A percentile compares a stretch with the other conserved stretches of the same genome.
Conservation (phyloP, 306 rosid species). For the Notholithocarpus densiflorus region DNA sequence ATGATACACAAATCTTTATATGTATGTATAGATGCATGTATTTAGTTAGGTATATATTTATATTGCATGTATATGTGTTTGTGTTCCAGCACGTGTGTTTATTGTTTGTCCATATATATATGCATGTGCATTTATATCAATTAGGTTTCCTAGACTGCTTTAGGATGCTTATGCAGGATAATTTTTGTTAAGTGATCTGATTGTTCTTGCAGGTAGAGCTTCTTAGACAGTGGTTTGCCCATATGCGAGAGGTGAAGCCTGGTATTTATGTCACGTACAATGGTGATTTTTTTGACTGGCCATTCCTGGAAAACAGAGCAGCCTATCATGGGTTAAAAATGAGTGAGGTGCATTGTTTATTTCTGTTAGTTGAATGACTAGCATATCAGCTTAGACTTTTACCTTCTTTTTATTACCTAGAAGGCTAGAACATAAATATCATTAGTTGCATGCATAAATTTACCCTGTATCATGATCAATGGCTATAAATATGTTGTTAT, state of each 20-base stretch:
- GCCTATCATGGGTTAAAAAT: slow-evolving; percentile 78
- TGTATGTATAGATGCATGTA: not conserved
- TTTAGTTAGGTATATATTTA: not conserved
- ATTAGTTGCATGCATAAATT: slow-evolving; percentile 7
- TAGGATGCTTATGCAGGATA: not conserved
- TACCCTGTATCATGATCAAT: slow-evolving; percentile 12
- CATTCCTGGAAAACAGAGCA: slow-evolving; percentile 91
- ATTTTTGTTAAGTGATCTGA: slow-evolving; percentile 1
- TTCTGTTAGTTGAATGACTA: slow-evolving; percentile 6
- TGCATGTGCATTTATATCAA: slow-evolving; percentile 7
- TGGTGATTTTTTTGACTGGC: slow-evolving; percentile 98
- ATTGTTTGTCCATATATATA: not conserved
- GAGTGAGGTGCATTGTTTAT: slow-evolving; percentile 64
- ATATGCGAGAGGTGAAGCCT: slow-evolving; percentile 96
- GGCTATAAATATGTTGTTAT: not conserved
- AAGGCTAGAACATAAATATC: slow-evolving; percentile 1
- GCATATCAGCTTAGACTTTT: not conserved
- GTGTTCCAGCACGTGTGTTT: not conserved
- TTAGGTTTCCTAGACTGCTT: slow-evolving; percentile 11
- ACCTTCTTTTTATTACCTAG: slow-evolving; percentile 2
- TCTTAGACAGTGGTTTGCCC: slow-evolving; percentile 85
- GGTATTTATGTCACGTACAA: slow-evolving; percentile 94
- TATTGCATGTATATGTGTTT: not conserved
- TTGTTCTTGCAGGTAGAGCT: slow-evolving; percentile 71
- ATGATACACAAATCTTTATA: not conserved